Percentiles rank a stretch among this genome's conserved stretches.
Evolutionary conservation across 257 asterid genomes (phyloP).

Genomic region (Henckelia pumila): DNA sequence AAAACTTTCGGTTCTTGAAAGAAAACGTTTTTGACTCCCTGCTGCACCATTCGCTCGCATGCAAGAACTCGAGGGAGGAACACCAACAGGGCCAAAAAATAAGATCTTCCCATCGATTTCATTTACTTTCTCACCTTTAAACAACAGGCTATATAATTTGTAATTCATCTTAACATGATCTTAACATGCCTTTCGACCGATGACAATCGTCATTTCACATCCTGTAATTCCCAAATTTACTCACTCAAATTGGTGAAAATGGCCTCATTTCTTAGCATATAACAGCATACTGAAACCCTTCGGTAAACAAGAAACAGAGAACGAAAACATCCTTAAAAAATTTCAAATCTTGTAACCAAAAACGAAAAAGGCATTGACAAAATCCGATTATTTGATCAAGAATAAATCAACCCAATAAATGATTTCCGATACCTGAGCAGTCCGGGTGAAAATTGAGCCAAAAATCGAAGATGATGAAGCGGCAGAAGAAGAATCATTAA

Average conservation of each 20-base stretch:
- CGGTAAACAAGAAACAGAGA: neutral
- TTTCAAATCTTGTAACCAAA: constrained; percentile 1
- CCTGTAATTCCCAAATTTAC: neutral
- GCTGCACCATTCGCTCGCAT: neutral
- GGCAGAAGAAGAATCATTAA: constrained; percentile 41
- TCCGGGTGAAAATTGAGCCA: constrained; percentile 63
- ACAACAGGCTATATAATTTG: neutral
- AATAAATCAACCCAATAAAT: neutral
- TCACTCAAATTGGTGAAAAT: constrained; percentile 1
- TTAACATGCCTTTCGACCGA: neutral
- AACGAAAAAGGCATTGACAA: constrained; percentile 11
- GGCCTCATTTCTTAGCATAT: neutral
- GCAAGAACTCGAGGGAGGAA: neutral
- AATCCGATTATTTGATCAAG: neutral
- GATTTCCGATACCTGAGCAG: constrained; percentile 44
- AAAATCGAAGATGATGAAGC: constrained; percentile 59
- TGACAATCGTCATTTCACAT: neutral
- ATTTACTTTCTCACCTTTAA: neutral
- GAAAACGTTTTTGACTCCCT: too few relatives aligned
- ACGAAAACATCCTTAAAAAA: constrained; percentile 1
- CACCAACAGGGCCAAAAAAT: neutral
- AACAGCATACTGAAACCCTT: neutral
- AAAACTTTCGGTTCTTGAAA: neutral
- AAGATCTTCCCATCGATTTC: neutral
- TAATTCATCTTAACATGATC: neutral